A percentile compares a stretch with the other conserved stretches of the same genome.
These are phyloP conservation scores for Porpolomopsis calyptriformis DNA, from an alignment of 768 basidiomycete species.

Conservation along the genomic window DNA sequence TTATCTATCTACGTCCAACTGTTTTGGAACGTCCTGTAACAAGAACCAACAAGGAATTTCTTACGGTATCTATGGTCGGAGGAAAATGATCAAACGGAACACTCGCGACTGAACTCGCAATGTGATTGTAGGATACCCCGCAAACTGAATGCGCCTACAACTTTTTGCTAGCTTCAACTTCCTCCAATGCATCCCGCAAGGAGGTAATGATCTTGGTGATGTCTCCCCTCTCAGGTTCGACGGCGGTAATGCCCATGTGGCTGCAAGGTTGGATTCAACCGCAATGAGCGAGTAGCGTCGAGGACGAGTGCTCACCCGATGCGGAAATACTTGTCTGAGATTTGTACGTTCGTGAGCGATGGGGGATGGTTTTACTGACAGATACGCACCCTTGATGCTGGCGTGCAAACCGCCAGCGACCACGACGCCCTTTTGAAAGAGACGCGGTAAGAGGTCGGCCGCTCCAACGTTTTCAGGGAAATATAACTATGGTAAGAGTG, in stretches of 20 bases:
- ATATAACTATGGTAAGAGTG: no score
- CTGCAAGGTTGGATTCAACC: conserved; percentile 22
- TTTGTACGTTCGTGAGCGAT: background rate
- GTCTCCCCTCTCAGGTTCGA: conserved; percentile 60
- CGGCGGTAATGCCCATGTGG: conserved; percentile 87
- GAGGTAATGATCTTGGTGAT: conserved; percentile 60
- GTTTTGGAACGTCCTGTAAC: no score
- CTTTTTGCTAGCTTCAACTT: conserved; percentile 25
- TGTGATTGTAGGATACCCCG: no score
- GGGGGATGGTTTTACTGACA: conserved; percentile 1
- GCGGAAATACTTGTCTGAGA: conserved; percentile 78
- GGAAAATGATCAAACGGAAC: no score
- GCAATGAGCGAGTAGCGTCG: conserved; percentile 3
- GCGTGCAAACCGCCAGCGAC: conserved; percentile 85
- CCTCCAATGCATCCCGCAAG: conserved; percentile 46
- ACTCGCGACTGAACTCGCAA: no score
- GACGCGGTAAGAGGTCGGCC: conserved; percentile 63
- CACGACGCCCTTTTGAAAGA: conserved; percentile 62
- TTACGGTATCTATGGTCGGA: no score
- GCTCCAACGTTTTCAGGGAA: conserved; percentile 75
- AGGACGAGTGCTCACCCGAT: conserved; percentile 45
- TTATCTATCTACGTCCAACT: no score
- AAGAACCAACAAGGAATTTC: no score
- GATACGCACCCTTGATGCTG: conserved; percentile 59
- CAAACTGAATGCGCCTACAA: background rate